These are phyloP conservation scores for Penicillium decumbens DNA, from an alignment of 2,329 filamentous ascomycete species.

Conservation along the genomic window DNA sequence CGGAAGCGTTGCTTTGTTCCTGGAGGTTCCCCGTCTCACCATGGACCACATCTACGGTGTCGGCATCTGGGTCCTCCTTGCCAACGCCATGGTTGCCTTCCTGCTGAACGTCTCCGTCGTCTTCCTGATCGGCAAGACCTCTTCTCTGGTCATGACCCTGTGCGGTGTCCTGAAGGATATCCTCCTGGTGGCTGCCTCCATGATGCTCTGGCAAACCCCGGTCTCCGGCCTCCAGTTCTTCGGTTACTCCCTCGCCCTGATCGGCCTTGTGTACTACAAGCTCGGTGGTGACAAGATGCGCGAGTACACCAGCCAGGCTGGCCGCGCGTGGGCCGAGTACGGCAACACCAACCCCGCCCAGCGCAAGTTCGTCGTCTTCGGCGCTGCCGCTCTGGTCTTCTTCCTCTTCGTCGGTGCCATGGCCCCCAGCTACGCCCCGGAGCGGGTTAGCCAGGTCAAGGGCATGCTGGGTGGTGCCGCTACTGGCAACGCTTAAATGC, in stretches of 20 bases:
- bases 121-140: slow-evolving; percentile 85
- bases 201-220: slow-evolving; percentile 71
- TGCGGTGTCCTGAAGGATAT: slow-evolving; percentile 87
- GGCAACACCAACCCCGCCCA: slow-evolving; percentile 70
- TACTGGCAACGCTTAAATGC: slow-evolving; percentile 31
- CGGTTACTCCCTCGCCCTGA: slow-evolving; percentile 69
- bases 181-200: slow-evolving; percentile 69
- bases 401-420: slow-evolving; percentile 62
- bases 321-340: slow-evolving; percentile 80
- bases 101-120: slow-evolving; percentile 77
- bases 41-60: slow-evolving; percentile 62
- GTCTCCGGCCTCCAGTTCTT: slow-evolving; percentile 68
- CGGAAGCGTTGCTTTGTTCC: slow-evolving; percentile 61
- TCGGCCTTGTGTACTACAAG: slow-evolving; percentile 64
- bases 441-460: slow-evolving; percentile 33
- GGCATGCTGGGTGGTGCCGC: slow-evolving; percentile 35
- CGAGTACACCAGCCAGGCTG: slow-evolving; percentile 67
- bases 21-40: slow-evolving; percentile 64
- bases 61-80: slow-evolving; percentile 61
- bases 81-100: slow-evolving; percentile 76
- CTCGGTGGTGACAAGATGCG: slow-evolving; percentile 73
- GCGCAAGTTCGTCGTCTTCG: slow-evolving; percentile 72
- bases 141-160: slow-evolving; percentile 76
- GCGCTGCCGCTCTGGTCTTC: slow-evolving; percentile 61
- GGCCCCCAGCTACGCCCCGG: slow-evolving; percentile 50